These are phyloP conservation scores for Cicer judaicum DNA, from an alignment of 306 rosid genomes.

Conservation along the genomic window DNA sequence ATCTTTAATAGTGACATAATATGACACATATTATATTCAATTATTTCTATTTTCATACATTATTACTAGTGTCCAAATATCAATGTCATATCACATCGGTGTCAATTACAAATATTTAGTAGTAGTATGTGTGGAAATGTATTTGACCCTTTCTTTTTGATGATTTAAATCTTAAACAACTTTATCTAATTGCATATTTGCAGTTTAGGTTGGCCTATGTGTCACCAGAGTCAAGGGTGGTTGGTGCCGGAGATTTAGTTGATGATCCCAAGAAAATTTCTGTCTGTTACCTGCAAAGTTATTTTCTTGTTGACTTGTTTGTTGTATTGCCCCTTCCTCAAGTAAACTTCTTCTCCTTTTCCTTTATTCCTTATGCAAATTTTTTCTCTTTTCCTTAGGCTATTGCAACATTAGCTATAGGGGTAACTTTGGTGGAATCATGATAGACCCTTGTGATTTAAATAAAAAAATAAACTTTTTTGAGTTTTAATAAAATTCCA, in stretches of 20 bases:
- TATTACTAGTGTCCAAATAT: too few relatives aligned
- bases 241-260: conserved; percentile 90
- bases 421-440: neutral
- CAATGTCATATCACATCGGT: neutral
- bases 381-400: neutral
- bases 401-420: neutral
- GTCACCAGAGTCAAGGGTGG: conserved; percentile 78
- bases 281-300: conserved; percentile 59
- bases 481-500: rapidly evolving
- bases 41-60: too few relatives aligned
- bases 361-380: neutral
- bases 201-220: conserved; percentile 94
- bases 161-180: neutral
- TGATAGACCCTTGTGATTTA: neutral
- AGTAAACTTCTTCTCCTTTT: conserved; percentile 46
- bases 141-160: neutral
- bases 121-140: too few relatives aligned
- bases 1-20: too few relatives aligned
- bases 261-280: conserved; percentile 84
- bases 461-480: neutral
- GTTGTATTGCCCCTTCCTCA: conserved; percentile 83
- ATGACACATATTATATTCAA: too few relatives aligned
- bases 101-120: neutral
- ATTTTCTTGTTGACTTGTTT: conserved; percentile 66
- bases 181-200: conserved; percentile 33